phyloP scores from a whole-genome alignment of 73 alveolate species.

The Tetrahymena borealis region DNA sequence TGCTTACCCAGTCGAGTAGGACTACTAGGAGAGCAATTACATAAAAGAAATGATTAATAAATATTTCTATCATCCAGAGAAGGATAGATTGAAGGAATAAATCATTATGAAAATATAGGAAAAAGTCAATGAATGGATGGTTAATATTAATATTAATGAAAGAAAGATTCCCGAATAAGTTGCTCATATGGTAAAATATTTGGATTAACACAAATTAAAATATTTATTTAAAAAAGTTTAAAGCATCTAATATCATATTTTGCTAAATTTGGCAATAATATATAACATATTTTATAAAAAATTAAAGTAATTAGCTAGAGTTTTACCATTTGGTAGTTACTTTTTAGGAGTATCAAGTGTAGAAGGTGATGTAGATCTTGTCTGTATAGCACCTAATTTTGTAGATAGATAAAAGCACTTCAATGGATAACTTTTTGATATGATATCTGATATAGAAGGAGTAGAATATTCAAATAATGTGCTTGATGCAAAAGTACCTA shows the following conservation, averaged over 20 bases:
- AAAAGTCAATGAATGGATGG: neutral
- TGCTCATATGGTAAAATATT: neutral
- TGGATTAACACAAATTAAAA: too few relatives aligned
- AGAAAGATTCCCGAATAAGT: neutral
- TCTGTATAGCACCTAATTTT: constrained; percentile 88
- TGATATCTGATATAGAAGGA: constrained; percentile 56
- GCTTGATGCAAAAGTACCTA: constrained; percentile 81
- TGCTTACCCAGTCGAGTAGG: neutral
- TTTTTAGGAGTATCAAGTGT: constrained; percentile 88
- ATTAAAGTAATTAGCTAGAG: constrained; percentile 15
- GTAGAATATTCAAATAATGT: constrained; percentile 73
- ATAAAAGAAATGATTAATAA: neutral
- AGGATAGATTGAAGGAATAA: neutral
- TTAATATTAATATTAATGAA: neutral
- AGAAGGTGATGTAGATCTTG: constrained; percentile 89
- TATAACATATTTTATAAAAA: neutral
- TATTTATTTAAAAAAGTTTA: neutral
- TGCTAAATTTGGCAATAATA: neutral
- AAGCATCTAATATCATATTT: neutral
- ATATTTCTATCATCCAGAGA: neutral
- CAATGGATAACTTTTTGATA: constrained; percentile 69
- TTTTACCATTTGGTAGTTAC: constrained; percentile 90
- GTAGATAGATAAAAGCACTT: constrained; percentile 75
- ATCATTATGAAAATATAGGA: neutral
- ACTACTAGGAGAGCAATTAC: neutral